Evolutionary conservation across 1,284 basidiomycete species (phyloP), one percentile per base, ranked within the genome.

Genomic region (Malassezia arunalokei): DNA sequence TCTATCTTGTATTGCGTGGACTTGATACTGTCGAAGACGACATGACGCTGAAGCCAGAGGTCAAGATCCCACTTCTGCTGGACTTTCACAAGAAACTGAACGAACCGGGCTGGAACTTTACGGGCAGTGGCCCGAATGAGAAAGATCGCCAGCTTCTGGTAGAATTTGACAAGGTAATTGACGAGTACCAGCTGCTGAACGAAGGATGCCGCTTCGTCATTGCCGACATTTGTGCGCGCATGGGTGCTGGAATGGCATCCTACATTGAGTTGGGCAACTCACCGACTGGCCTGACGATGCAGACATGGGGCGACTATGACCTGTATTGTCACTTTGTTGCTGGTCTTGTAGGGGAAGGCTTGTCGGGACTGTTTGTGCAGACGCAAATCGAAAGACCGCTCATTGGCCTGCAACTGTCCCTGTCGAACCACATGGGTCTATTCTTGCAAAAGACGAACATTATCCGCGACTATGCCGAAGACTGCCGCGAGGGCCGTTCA

Each of bases 321-420:
- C 79, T 96, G 9, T 98, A 99, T 77, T 98, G 94, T 73, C 92
- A 99, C 76, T 96, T 94, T 74, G 94, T 96, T 58, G 94, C 92
- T 3, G 94, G 92, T 2, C 82, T 98, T 51, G 92, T 98, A 57
- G 94, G 92, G 47, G 94, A 99, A 74, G 92, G 94, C 51, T 80
- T 95, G 43, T 91, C 88, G 0, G 82, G 87, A 6, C 78, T 99
- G 43, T 95, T 92, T 76, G 79, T 86, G 14, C 85, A 86, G 7
- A 89, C 87, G 4, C 82, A 82, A 39, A 89, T 91, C 70, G 92
- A 98, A 75, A 79, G 79, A 0, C 71, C 79, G 0, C 86, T 82
- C 78, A 76, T 98, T 44, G 83, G 81, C 37, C 77, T 82, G 42
- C 87, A 96, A 74, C 81, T 94, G 54, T 84, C 85, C 59, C 80